Evolutionary conservation across 345 rosid species (phyloP).

Genomic region (Jatropha curcas): DNA sequence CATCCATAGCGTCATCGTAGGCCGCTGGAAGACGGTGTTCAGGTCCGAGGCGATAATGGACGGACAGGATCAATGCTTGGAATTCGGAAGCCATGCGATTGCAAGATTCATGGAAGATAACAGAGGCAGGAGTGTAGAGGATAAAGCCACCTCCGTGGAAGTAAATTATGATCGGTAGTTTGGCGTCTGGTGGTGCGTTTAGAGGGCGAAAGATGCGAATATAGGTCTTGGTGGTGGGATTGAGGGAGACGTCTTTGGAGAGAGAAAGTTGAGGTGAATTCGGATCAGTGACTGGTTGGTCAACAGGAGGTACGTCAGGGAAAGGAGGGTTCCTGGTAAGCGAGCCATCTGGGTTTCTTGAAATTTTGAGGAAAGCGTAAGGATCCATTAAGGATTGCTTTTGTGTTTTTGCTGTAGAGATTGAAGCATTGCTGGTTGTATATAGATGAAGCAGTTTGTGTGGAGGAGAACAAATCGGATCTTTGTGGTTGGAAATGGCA

Average conservation of each 20-base stretch:
- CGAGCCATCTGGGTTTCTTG: slow-evolving; percentile 64
- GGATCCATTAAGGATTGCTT: slow-evolving; percentile 7
- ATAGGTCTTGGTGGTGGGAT: slow-evolving; percentile 47
- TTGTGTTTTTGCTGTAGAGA: not conserved
- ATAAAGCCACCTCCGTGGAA: slow-evolving; percentile 84
- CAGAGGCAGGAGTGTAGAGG: slow-evolving; percentile 46
- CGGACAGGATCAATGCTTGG: slow-evolving; percentile 60
- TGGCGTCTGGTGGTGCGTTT: slow-evolving; percentile 35
- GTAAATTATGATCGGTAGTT: slow-evolving; percentile 64
- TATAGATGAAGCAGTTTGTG: not conserved
- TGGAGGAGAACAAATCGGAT: not conserved
- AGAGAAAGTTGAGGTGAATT: slow-evolving; percentile 27
- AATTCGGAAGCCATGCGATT: slow-evolving; percentile 39
- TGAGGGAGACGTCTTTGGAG: slow-evolving; percentile 63
- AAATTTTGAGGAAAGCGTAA: slow-evolving; percentile 22
- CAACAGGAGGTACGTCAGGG: slow-evolving; percentile 44
- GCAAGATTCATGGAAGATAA: slow-evolving; percentile 56
- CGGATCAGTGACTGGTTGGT: slow-evolving; percentile 19
- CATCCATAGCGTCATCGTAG: slow-evolving; percentile 71
- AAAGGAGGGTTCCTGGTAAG: slow-evolving; percentile 44
- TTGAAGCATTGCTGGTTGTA: not conserved
- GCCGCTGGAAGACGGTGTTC: slow-evolving; percentile 95
- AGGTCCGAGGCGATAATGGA: slow-evolving; percentile 85
- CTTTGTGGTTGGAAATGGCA: not conserved
- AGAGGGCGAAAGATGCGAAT: slow-evolving; percentile 61